phyloP scores from a whole-genome alignment of 805 yeast species.

The Komagataella ulmi region DNA sequence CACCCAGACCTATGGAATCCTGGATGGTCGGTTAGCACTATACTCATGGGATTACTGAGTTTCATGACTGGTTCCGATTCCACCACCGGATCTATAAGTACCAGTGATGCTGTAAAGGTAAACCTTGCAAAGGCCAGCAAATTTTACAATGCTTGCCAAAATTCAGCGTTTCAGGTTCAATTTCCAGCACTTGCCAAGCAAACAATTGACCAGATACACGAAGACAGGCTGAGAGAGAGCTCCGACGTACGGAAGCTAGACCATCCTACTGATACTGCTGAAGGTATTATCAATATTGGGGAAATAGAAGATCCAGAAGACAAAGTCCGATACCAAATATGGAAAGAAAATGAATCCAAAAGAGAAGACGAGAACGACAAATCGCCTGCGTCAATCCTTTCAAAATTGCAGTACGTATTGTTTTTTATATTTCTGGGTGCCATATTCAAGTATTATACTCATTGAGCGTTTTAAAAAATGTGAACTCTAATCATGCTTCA shows the following conservation, averaged over 20 bases:
- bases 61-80: slow-evolving; percentile 84
- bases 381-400: not conserved
- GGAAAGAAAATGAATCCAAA: not conserved
- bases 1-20: slow-evolving; percentile 97
- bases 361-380: not conserved
- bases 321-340: slow-evolving; percentile 1
- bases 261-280: not conserved
- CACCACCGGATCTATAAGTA: slow-evolving; percentile 70
- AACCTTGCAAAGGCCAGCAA: slow-evolving; percentile 46
- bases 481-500: not conserved
- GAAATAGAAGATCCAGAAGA: slow-evolving; percentile 55
- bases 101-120: slow-evolving; percentile 45
- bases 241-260: not conserved
- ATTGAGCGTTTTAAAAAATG: not conserved
- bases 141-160: slow-evolving; percentile 43
- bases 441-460: not conserved
- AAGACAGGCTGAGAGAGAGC: not conserved
- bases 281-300: slow-evolving; percentile 16
- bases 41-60: slow-evolving; percentile 73
- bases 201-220: slow-evolving; percentile 14
- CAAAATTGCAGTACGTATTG: not conserved
- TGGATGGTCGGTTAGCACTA: slow-evolving; percentile 88
- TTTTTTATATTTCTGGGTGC: not conserved
- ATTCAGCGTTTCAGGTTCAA: slow-evolving; percentile 33
- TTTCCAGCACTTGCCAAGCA: slow-evolving; percentile 57